Conservation (phyloP, 768 basidiomycete genomes). For the Megacollybia marginata region DNA sequence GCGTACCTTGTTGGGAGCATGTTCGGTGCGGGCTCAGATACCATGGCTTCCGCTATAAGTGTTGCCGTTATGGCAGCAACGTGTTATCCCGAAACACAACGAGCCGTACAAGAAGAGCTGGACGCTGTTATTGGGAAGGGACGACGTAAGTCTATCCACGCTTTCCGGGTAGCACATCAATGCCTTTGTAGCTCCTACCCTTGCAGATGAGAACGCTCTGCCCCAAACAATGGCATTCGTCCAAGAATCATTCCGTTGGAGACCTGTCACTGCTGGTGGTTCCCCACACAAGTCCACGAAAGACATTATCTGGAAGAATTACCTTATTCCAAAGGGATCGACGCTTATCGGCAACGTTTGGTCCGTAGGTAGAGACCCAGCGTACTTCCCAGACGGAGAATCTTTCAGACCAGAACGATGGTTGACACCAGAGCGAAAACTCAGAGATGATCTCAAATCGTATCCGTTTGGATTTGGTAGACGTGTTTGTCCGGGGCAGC, state of each 20-base stretch:
- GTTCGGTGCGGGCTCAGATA: constrained; percentile 63
- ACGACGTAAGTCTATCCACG: constrained; percentile 24
- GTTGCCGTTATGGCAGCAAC: constrained; percentile 52
- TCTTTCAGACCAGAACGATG: constrained; percentile 52
- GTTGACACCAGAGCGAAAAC: constrained; percentile 36
- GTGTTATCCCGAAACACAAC: constrained; percentile 44
- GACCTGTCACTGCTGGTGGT: constrained; percentile 33
- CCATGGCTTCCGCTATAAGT: constrained; percentile 51
- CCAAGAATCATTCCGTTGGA: constrained; percentile 43
- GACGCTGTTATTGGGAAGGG: constrained; percentile 38
- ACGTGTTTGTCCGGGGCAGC: constrained; percentile 61
- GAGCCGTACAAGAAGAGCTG: constrained; percentile 44
- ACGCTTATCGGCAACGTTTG: constrained; percentile 56
- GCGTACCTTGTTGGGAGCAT: constrained; percentile 59
- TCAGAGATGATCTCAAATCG: constrained; percentile 46
- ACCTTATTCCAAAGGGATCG: constrained; percentile 48
- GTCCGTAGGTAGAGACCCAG: constrained; percentile 38
- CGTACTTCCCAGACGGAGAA: constrained; percentile 53
- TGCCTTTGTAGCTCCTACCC: too few relatives aligned
- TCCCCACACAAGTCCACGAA: constrained; percentile 59
- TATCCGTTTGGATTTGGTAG: constrained; percentile 54
- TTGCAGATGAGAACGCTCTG: constrained; percentile 21
- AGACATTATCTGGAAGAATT: constrained; percentile 47
- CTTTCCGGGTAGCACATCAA: not conserved
- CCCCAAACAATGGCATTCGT: constrained; percentile 43